Percentiles rank a stretch among this genome's conserved stretches.
These are phyloP conservation scores for Bocquillonia castaneifolia DNA, from an alignment of 441 rosid genomes.

Conservation along the genomic window DNA sequence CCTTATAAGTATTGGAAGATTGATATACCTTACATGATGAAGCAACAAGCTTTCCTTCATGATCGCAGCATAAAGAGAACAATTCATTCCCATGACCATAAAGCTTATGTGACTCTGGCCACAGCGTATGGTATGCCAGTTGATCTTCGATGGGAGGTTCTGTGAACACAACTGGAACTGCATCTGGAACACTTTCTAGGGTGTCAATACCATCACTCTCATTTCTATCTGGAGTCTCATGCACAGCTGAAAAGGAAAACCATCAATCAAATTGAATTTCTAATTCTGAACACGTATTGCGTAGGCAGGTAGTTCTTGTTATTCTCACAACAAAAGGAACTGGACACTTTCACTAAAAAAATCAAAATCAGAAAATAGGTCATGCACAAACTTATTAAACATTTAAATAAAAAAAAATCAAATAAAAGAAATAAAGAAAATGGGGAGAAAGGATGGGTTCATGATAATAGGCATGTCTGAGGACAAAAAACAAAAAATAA, in stretches of 20 bases:
- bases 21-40: constrained; percentile 87
- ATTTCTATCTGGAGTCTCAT: constrained; percentile 41
- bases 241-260: constrained; percentile 50
- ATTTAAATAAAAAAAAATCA: not conserved
- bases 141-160: constrained; percentile 94
- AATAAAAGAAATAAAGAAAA: not conserved
- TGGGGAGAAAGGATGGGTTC: not conserved
- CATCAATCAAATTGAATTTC: constrained; percentile 3
- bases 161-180: constrained; percentile 70
- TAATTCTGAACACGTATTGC: not conserved
- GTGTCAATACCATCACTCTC: constrained; percentile 62
- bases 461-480: not conserved
- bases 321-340: not conserved
- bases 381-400: not conserved
- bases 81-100: constrained; percentile 96
- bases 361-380: not conserved
- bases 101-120: constrained; percentile 96
- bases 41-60: constrained; percentile 74
- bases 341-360: constrained; percentile 1
- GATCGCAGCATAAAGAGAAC: constrained; percentile 76
- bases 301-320: constrained; percentile 2
- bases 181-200: constrained; percentile 87
- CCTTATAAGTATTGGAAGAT: not conserved
- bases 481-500: not conserved
- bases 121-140: constrained; percentile 80